Conservation (phyloP, 1,284 basidiomycete genomes). For the Pseudozyma sp. region DNA sequence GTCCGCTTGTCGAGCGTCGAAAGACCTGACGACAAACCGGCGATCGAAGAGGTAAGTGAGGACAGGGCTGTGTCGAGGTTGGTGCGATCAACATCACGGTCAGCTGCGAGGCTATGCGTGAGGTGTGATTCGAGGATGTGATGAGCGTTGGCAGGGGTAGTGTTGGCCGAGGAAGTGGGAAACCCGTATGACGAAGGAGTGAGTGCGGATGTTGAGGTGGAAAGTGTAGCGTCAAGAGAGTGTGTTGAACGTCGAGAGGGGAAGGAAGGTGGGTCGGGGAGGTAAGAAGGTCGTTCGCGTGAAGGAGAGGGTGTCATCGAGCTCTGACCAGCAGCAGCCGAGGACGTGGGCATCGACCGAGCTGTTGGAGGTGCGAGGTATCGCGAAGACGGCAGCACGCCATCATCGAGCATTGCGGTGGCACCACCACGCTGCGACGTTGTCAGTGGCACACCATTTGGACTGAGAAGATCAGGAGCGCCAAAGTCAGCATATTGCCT, state of each 20-base stretch:
- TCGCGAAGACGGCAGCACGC: constrained; percentile 1
- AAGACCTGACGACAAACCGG: constrained; percentile 21
- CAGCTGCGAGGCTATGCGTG: constrained; percentile 1
- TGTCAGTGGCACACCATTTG: neutral
- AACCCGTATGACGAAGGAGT: neutral
- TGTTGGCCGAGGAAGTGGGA: neutral
- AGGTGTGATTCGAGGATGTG: neutral
- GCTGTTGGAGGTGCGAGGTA: constrained; percentile 30
- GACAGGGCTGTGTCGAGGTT: constrained; percentile 32
- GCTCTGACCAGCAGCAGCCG: neutral
- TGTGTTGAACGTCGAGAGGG: constrained; percentile 7
- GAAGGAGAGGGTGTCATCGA: constrained; percentile 13
- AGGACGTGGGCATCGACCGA: constrained; percentile 30
- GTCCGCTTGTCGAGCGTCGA: constrained; percentile 36
- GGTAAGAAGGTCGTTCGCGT: constrained; percentile 19
- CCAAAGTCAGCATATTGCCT: constrained; percentile 13
- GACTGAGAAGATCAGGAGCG: neutral
- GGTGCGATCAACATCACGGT: constrained; percentile 19
- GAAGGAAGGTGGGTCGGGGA: constrained; percentile 5
- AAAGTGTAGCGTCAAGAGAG: constrained; percentile 5
- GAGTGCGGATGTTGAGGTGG: constrained; percentile 1
- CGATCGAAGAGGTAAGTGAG: constrained; percentile 25
- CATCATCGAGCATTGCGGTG: constrained; percentile 6
- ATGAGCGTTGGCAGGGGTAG: constrained; percentile 7
- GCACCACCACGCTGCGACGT: neutral